Evolutionary conservation across 352 stramenopile species (phyloP).

Genomic region (Saprolegnia diclina): DNA sequence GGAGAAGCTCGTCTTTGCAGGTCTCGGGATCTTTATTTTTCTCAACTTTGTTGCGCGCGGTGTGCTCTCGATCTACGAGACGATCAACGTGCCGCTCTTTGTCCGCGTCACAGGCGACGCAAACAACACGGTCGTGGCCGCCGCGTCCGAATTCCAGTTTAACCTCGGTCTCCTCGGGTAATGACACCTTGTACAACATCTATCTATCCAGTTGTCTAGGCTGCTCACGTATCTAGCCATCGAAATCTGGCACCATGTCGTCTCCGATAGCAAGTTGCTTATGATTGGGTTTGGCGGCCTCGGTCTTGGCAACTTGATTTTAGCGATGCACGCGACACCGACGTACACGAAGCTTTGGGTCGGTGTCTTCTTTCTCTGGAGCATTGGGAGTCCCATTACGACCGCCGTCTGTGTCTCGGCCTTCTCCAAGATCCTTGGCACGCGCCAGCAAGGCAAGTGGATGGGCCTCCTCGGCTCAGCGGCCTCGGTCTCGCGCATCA

Average conservation of each 20-base stretch:
- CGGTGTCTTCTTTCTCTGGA: slow-evolving; percentile 26
- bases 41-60: slow-evolving; percentile 55
- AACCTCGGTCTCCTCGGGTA: slow-evolving; percentile 43
- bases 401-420: slow-evolving; percentile 25
- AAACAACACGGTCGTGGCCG: slow-evolving; percentile 30
- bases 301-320: slow-evolving; percentile 41
- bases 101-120: slow-evolving; percentile 31
- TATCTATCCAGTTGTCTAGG: slow-evolving; percentile 41
- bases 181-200: slow-evolving; percentile 30
- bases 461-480: slow-evolving; percentile 27
- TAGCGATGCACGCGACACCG: slow-evolving; percentile 25
- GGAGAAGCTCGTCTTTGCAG: slow-evolving; percentile 35
- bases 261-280: slow-evolving; percentile 45
- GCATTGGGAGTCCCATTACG: slow-evolving; percentile 26
- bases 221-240: slow-evolving; percentile 74
- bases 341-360: neutral
- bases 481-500: slow-evolving; percentile 26
- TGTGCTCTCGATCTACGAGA: slow-evolving; percentile 67
- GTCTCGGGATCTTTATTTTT: slow-evolving; percentile 57
- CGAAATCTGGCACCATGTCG: slow-evolving; percentile 57
- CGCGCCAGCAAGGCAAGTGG: slow-evolving; percentile 22
- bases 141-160: slow-evolving; percentile 48
- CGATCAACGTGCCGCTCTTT: slow-evolving; percentile 60
- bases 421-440: slow-evolving; percentile 27
- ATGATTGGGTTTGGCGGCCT: slow-evolving; percentile 47